Base-by-base conservation (phyloP, 352 stramenopile genomes). In the Phytophthora citrophthora region DNA sequence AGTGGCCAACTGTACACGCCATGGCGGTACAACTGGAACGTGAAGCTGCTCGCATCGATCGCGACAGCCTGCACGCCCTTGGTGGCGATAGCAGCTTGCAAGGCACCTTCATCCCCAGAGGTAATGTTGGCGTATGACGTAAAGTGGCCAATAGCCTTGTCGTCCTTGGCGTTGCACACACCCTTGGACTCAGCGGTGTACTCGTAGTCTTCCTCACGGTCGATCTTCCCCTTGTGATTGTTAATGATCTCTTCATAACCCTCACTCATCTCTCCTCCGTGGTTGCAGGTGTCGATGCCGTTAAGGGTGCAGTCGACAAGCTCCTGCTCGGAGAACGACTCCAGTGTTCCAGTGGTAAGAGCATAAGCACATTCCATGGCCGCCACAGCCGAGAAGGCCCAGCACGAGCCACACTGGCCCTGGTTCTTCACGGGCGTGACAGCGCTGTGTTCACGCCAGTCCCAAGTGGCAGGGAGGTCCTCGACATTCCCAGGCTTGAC, bases 201-300 rank as follows among this genome's bases (percentile, higher is more conserved):
- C 29, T 94, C 83, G 72, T 99, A 99, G 56, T 98, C 95, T 5
- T 76, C 69, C 70, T 99, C 96, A 2, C 81, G 86, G 72, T 95
- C 98, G 24, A 99, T 85, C 48, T 76, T 76, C 10, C 68, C 68
- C 36, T 86, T 81, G 20, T 87, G 83, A 54, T 96, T 87, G 8
- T 84, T 65, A 58, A 98, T 90, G 56, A 99, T 97, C 77, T 96
- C 99, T 44, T 91, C 77, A 69, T 99, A 99, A 2, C 95, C 96
- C 64, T 98, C 96, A 79, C 98, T 96, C 96, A 99, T 99, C 31
- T 99, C 76, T 38, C 97, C 97, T n/a, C 97, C 97, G 18, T 76
- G 68, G 67, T 95, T 96, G 83, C 97, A 99, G 40, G 92, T 96
- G 64, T 96, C 84, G 80, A 99, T 91, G 38, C 91, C 86, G 59